phyloP scores from a whole-genome alignment of 352 stramenopile genomes.

The Saprolegnia diclina region DNA sequence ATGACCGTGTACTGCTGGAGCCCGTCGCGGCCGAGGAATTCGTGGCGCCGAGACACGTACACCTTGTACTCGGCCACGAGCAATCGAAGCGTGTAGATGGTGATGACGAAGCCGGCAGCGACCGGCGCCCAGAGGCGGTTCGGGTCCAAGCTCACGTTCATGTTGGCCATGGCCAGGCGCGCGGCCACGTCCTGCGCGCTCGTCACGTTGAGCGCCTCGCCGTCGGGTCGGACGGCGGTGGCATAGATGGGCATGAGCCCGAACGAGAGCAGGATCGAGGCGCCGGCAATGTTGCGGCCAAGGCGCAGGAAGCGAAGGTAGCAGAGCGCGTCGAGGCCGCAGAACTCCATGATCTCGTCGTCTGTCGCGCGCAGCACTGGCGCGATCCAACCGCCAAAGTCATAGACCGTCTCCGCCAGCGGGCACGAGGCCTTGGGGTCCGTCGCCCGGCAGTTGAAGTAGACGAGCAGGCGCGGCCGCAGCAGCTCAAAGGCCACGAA shows the following conservation, averaged over 20 bases:
- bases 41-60: constrained; percentile 67
- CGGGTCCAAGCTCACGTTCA: constrained; percentile 38
- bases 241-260: constrained; percentile 67
- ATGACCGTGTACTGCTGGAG: constrained; percentile 75
- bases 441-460: constrained; percentile 47
- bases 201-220: neutral
- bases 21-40: constrained; percentile 57
- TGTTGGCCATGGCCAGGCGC: constrained; percentile 69
- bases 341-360: constrained; percentile 60
- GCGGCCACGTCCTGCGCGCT: constrained; percentile 42
- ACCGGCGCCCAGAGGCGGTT: constrained; percentile 64
- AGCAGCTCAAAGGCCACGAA: constrained; percentile 59
- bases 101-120: constrained; percentile 59
- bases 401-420: constrained; percentile 32
- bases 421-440: constrained; percentile 34
- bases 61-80: constrained; percentile 62
- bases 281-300: constrained; percentile 53
- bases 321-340: constrained; percentile 68
- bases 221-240: constrained; percentile 33
- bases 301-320: constrained; percentile 68
- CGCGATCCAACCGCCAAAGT: constrained; percentile 46
- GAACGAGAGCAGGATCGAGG: constrained; percentile 45
- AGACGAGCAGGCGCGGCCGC: constrained; percentile 41
- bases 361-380: constrained; percentile 42
- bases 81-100: constrained; percentile 48